phyloP scores from a whole-genome alignment of 1,139 yeast species.

The Pichia sp. region DNA sequence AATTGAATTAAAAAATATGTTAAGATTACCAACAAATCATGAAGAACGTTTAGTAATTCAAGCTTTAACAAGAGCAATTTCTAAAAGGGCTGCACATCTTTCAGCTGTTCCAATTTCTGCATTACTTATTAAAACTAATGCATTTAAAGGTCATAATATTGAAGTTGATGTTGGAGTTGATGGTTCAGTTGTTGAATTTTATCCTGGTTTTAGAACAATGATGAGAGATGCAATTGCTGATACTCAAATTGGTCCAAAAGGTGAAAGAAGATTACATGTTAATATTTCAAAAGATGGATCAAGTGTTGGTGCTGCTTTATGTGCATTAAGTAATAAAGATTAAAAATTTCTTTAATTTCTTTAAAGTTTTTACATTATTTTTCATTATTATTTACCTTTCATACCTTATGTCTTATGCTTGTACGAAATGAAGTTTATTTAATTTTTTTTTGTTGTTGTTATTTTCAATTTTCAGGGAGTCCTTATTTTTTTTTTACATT shows the following conservation, averaged over 20 bases:
- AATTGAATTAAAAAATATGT: constrained; percentile 53
- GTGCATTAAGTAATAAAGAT: constrained; percentile 44
- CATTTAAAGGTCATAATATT: constrained; percentile 44
- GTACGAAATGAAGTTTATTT: too few species aligned
- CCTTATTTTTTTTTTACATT: too few species aligned
- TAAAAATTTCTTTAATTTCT: neutral
- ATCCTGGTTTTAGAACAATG: constrained; percentile 78
- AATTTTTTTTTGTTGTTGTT: too few species aligned
- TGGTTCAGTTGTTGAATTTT: constrained; percentile 88
- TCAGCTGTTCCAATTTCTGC: constrained; percentile 90
- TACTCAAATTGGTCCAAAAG: constrained; percentile 66
- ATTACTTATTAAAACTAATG: constrained; percentile 50
- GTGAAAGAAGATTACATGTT: constrained; percentile 62
- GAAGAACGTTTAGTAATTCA: constrained; percentile 72
- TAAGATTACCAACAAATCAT: constrained; percentile 58
- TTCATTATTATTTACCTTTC: too few species aligned
- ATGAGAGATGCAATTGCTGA: constrained; percentile 68
- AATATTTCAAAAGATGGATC: constrained; percentile 90
- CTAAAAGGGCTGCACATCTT: constrained; percentile 78
- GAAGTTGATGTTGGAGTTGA: constrained; percentile 91
- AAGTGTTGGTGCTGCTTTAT: constrained; percentile 93
- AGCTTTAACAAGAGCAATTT: constrained; percentile 65
- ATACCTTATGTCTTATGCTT: too few species aligned
- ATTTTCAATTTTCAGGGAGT: too few species aligned
- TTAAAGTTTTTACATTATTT: neutral